Percentiles rank a stretch among this genome's conserved stretches.
phyloP scores from a whole-genome alignment of 108 stramenopile species.

The Schizochytrium sp. region DNA sequence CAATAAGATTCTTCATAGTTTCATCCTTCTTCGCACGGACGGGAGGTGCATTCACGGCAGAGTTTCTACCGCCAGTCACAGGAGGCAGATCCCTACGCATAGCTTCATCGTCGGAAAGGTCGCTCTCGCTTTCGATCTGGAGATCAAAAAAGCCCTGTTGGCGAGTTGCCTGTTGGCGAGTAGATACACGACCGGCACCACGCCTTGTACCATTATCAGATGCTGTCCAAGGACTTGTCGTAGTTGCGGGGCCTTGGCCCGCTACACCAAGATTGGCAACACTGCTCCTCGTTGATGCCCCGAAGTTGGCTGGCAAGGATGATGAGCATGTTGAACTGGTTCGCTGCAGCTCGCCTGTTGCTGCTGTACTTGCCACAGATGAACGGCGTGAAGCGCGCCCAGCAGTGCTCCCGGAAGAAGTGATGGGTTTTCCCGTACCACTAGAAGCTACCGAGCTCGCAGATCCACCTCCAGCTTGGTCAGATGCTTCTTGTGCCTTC shows the following conservation, averaged over 20 bases:
- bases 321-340: not conserved
- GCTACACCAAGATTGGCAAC: not conserved
- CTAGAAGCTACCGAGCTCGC: not conserved
- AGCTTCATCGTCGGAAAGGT: constrained; percentile 22
- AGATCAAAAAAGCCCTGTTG: constrained; percentile 42
- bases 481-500: not conserved
- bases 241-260: constrained; percentile 12
- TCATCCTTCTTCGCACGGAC: constrained; percentile 45
- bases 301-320: constrained; percentile 18
- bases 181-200: not conserved
- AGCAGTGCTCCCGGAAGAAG: not conserved
- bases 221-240: not conserved
- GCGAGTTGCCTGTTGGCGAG: constrained; percentile 15
- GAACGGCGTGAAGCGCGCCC: constrained; percentile 22
- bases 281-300: not conserved
- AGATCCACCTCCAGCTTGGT: not conserved
- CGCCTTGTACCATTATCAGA: not conserved
- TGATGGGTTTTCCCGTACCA: not conserved
- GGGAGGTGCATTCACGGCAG: not conserved
- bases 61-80: not conserved
- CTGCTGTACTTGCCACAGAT: not conserved
- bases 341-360: not conserved
- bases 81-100: not conserved
- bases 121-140: constrained; percentile 47
- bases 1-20: constrained; percentile 21